Evolutionary conservation across 306 rosid genomes (phyloP), one percentile per base, ranked within the genome.

Genomic region (Cucurbita pepo): DNA sequence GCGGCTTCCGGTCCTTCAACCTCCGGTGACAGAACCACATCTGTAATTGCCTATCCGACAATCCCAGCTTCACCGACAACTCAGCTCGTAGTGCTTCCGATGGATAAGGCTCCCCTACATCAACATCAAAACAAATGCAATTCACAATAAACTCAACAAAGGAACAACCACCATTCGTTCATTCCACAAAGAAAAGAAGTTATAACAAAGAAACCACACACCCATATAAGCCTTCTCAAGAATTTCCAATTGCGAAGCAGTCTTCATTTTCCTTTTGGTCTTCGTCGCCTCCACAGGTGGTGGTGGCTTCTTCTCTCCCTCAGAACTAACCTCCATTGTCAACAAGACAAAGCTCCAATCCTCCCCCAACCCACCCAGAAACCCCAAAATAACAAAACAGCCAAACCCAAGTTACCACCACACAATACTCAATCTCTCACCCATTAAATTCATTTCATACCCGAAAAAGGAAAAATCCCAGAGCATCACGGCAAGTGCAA

Each of bases 21-120:
- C 96, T 79, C 80, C 96, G 73, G 82, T 90, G 91, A 80, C 96
- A 90, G 75, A 90, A 90, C 96, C 94, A 90, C 96, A 90, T 90
- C 79, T 88, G 90, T 69, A 88, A 76, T 72, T 90, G 96, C 55
- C 96, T 91, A 81, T 90, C 96, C 4, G 96, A 77, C 45, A 90
- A 85, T 14, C 85, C 87, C 75, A 88, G 70, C 75, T 82, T 82
- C 74, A 1, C 77, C 0, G 90, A 82, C 36, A 90, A 74, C 80
- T 85, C 96, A 43, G 82, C 87, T 71, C 96, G 78, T 67, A 79
- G 8, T 5, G 82, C 76, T 73, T 90, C 96, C 15, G 87, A 75
- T 14, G 96, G 96, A 69, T 88, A 86, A 15, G 86, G 21, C 66
- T 82, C 96, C 58, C 0, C 96, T 90, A 69, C 71, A 80, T 11